Evolutionary conservation across 768 basidiomycete species (phyloP).

Genomic region (Naganishia randhawae): DNA sequence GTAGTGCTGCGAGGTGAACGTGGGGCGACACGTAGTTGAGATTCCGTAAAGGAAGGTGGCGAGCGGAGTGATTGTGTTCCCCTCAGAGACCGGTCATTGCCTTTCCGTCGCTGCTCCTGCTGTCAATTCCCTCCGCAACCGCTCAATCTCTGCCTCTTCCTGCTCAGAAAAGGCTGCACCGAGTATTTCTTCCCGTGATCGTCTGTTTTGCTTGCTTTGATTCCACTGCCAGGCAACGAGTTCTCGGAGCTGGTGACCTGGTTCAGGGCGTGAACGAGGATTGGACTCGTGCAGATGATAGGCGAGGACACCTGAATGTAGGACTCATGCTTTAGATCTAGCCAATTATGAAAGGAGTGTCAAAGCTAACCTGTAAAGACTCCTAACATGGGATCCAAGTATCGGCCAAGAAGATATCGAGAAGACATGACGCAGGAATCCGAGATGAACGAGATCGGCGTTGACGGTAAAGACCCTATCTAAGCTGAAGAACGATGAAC

Average conservation of each 20-base stretch:
- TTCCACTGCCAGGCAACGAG: slow-evolving; percentile 46
- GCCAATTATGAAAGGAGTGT: neutral
- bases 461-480: neutral
- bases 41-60: neutral
- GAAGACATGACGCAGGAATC: slow-evolving; percentile 36
- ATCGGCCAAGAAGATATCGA: slow-evolving; percentile 46
- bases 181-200: slow-evolving; percentile 8
- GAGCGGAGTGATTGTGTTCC: neutral
- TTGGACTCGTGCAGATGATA: slow-evolving; percentile 50
- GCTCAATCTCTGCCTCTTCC: slow-evolving; percentile 41
- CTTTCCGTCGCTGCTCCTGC: neutral
- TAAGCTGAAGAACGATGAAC: neutral
- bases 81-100: neutral
- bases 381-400: slow-evolving; percentile 47
- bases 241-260: slow-evolving; percentile 47
- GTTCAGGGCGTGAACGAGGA: slow-evolving; percentile 44
- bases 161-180: neutral
- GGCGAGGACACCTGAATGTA: slow-evolving; percentile 41
- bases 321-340: neutral
- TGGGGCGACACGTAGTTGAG: neutral
- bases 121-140: slow-evolving; percentile 42
- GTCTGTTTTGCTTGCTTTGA: slow-evolving; percentile 25
- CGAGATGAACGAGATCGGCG: neutral
- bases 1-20: too few relatives aligned
- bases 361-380: slow-evolving; percentile 40